phyloP scores from a whole-genome alignment of 352 stramenopile species.

The Plasmopara muralis region DNA sequence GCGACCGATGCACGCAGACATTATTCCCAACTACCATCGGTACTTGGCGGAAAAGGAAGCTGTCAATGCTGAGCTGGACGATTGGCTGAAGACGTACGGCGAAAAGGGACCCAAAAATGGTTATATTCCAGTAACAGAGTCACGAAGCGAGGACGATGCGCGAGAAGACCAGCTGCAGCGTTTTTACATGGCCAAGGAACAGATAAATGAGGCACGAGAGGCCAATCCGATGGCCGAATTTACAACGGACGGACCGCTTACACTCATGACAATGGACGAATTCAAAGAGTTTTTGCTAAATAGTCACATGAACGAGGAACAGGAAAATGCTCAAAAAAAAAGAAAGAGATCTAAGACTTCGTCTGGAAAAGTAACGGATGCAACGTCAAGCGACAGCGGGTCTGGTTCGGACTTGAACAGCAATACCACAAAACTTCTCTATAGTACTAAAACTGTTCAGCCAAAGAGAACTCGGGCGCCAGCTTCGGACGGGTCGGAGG shows the following conservation, averaged over 20 bases:
- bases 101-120: slow-evolving; percentile 22
- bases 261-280: slow-evolving; percentile 46
- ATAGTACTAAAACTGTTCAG: too few relatives aligned
- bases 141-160: slow-evolving; percentile 28
- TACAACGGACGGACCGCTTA: slow-evolving; percentile 38
- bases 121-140: slow-evolving; percentile 31
- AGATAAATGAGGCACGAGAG: slow-evolving; percentile 26
- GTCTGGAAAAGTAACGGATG: slow-evolving; percentile 12
- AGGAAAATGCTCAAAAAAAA: neutral
- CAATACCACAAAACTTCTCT: too few relatives aligned
- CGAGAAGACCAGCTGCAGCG: slow-evolving; percentile 35
- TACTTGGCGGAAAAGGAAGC: slow-evolving; percentile 47
- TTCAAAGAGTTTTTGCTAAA: slow-evolving; percentile 41
- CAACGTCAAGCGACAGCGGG: slow-evolving; percentile 1
- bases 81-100: slow-evolving; percentile 40
- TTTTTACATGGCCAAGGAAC: slow-evolving; percentile 42
- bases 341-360: slow-evolving; percentile 7
- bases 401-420: too few relatives aligned
- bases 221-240: slow-evolving; percentile 40
- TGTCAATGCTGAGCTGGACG: slow-evolving; percentile 31
- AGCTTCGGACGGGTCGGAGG: too few relatives aligned
- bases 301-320: slow-evolving; percentile 15
- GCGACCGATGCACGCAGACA: slow-evolving; percentile 39
- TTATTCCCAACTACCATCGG: slow-evolving; percentile 42
- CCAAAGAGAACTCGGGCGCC: too few relatives aligned